phyloP scores from a whole-genome alignment of 305 asterid species.

The Fraxinus latifolia region DNA sequence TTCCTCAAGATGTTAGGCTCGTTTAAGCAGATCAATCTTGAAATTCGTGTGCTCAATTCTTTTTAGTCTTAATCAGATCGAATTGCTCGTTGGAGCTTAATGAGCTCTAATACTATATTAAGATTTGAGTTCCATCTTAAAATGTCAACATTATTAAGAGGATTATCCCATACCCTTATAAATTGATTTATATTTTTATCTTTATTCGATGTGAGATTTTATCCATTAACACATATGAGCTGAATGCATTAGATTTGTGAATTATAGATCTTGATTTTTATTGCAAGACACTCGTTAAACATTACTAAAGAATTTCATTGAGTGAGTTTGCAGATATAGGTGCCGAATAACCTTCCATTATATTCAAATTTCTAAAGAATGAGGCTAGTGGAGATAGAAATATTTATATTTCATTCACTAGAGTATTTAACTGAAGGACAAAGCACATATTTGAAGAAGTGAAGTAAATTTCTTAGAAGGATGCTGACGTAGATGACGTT shows the following conservation, averaged over 20 bases:
- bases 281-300: background rate
- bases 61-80: too few relatives aligned
- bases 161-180: too few relatives aligned
- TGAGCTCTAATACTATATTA: too few relatives aligned
- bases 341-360: background rate
- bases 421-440: background rate
- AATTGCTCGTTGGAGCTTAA: too few relatives aligned
- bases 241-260: background rate
- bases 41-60: too few relatives aligned
- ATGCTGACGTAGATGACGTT: background rate
- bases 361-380: background rate
- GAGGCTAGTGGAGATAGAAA: background rate
- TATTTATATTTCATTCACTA: background rate
- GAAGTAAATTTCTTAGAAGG: background rate
- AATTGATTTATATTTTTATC: too few relatives aligned
- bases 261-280: background rate
- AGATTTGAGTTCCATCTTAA: too few relatives aligned
- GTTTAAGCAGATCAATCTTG: too few relatives aligned
- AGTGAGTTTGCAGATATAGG: background rate
- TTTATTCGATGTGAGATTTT: too few relatives aligned
- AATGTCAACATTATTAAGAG: too few relatives aligned
- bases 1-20: too few relatives aligned
- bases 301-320: background rate
- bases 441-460: background rate
- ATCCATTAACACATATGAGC: background rate